Conservation (phyloP, 192 early-diverging fungal species). For the Podila minutissima region DNA sequence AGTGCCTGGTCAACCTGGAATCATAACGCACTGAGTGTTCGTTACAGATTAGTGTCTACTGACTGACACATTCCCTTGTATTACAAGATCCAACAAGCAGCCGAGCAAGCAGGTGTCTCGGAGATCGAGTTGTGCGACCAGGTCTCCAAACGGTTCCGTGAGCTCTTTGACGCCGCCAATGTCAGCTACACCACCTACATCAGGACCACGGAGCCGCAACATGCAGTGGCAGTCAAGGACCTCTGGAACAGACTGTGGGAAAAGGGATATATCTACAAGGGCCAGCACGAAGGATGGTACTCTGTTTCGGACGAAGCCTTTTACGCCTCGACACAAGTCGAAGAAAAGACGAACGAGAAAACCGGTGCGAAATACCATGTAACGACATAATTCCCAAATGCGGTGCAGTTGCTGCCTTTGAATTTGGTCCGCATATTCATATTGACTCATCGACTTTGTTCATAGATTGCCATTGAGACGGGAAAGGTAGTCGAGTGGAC, state of each 20-base stretch:
- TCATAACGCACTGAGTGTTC: not conserved
- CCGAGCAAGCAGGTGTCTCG: slow-evolving; percentile 62
- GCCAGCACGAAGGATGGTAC: slow-evolving; percentile 93
- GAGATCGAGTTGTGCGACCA: slow-evolving; percentile 84
- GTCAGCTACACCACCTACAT: slow-evolving; percentile 85
- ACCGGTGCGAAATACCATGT: slow-evolving; percentile 62
- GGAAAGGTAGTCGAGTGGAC: slow-evolving; percentile 91
- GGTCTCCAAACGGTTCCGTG: slow-evolving; percentile 73
- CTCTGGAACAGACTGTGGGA: slow-evolving; percentile 80
- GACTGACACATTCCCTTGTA: not conserved
- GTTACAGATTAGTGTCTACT: not conserved
- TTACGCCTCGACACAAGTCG: slow-evolving; percentile 78
- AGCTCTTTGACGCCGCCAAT: slow-evolving; percentile 76
- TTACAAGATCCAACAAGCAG: slow-evolving; percentile 88
- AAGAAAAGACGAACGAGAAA: slow-evolving; percentile 65
- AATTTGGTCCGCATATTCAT: too few relatives aligned
- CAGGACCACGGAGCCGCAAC: slow-evolving; percentile 85
- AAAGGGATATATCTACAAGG: slow-evolving; percentile 89
- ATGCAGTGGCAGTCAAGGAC: slow-evolving; percentile 71
- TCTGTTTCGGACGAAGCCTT: slow-evolving; percentile 96
- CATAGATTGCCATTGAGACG: slow-evolving; percentile 78
- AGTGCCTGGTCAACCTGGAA: not conserved
- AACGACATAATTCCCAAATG: not conserved
- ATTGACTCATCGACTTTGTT: not conserved
- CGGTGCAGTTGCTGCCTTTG: not conserved